phyloP scores from a whole-genome alignment of 352 stramenopile genomes.

The Globisporangium radiosum region DNA sequence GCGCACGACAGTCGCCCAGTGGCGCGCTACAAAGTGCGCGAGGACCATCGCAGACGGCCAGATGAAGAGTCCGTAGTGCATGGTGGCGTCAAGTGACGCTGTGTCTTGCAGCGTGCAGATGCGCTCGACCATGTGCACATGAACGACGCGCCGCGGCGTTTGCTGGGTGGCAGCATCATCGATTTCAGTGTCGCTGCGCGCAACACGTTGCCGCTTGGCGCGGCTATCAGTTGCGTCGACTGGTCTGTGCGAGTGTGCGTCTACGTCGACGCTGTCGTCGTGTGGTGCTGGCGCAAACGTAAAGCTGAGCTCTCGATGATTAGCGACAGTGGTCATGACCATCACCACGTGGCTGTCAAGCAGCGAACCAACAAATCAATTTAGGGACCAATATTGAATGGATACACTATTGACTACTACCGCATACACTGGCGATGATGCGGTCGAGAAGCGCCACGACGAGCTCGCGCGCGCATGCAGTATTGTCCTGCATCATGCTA shows the following conservation, averaged over 20 bases:
- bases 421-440: too few species aligned
- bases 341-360: too few species aligned
- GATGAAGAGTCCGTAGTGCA: slow-evolving; percentile 59
- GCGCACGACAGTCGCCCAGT: slow-evolving; percentile 17
- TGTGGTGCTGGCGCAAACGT: neutral
- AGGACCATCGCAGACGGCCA: slow-evolving; percentile 55
- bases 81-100: slow-evolving; percentile 1
- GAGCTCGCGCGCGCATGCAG: neutral
- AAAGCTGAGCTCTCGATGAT: neutral
- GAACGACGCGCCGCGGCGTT: slow-evolving; percentile 6
- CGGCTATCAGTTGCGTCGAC: neutral
- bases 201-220: slow-evolving; percentile 3
- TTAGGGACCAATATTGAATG: too few species aligned
- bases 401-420: too few species aligned
- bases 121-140: slow-evolving; percentile 44
- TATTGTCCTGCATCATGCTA: too few species aligned
- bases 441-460: too few species aligned
- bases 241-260: neutral
- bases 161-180: neutral
- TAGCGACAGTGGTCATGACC: too few species aligned
- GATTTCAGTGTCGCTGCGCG: too few species aligned
- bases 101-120: slow-evolving; percentile 38
- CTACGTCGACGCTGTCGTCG: neutral
- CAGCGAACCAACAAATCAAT: too few species aligned
- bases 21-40: slow-evolving; percentile 36